Base-by-base conservation (phyloP, 148 eudicot genomes). In the Polygonum maritimum region DNA sequence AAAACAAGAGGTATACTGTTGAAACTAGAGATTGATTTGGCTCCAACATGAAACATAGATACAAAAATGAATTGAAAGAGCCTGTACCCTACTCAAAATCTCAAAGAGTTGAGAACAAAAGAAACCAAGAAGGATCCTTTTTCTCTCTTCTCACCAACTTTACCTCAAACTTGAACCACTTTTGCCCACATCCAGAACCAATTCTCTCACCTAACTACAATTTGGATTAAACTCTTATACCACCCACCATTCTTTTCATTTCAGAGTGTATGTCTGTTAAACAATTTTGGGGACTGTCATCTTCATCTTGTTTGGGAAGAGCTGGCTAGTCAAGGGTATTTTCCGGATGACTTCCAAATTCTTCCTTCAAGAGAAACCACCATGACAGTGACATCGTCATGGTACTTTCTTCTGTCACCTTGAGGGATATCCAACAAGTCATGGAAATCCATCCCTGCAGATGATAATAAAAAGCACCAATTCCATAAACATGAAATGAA, bases 321-420 rank as follows among this genome's bases (percentile, higher is more conserved):
- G 67, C 10, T 9, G 35, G 12, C 36, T 63, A 21, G 62, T 76
- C 48, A 96, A 10, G 89, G 89, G 84, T 92, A 96, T 79, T 96
- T 92, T 74, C 99, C 99, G 5, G 99, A 96, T 35, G 99, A 96
- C 85, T 96, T 96, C 99, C 99, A 96, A 48, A 96, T 96, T 81
- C 97, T 86, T 71, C 99, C 99, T 88, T 96, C 99, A 49, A 96
- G 94, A 35, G 99, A 96, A 33, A 96, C 81, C 79, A 96, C 93
- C 99, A 96, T 96, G 49, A 96, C 98, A 5, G 99, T 96, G 74
- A 96, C 99, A 85, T 96, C 99, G 73, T 96, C 99, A 77, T 96
- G 99, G 85, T 92, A 96, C 79, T 92, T 96, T 78, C 99, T 83
- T 3, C 99, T 89, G 83, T 92, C 99, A 48, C 99, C 99, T 81